Evolutionary conservation across 139 green algal genomes (phyloP), one percentile per base, ranked within the genome.

Genomic region (Tetradesmus lagerheimii): DNA sequence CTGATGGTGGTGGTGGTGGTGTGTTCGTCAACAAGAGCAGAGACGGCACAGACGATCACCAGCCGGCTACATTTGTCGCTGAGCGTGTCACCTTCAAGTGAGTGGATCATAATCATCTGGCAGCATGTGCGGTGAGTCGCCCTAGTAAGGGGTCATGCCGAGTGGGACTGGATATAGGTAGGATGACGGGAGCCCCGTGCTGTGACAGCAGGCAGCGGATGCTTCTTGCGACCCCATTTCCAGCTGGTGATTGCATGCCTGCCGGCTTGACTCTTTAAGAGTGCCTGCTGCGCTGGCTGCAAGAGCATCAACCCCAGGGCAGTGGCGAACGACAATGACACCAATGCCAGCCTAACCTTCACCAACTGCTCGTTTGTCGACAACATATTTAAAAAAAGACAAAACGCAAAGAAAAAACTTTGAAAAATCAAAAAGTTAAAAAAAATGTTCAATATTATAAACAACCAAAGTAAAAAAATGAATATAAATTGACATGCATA

Each of bases 401-500:
- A 89, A 67, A n/a, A 43, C 67, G 39, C 45, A 90, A 85, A 80
- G 83, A 88, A 82, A 67, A 84, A 18, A n/a, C 67, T 67, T 84
- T 43, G 66, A n/a, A 25, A 35, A 38, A 41, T 34, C n/a, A n/a
- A 77, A 92, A 88, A 83, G 88, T 37, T 91, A 76, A 80, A 43
- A 80, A 81, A 66, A 47, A 78, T 83, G 47, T 85, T 62, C 62
- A 81, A 85, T 66, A 67, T 25, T 84, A 35, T 27, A 84, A 84
- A 84, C 34, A n/a, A 83, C 53, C n/a, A 76, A 67, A 77, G 85
- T 39, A 87, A 76, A 79, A n/a, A 82, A 75, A 31, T 41, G 14
- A 12, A 66, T 12, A 66, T 25, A 64, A 39, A 89, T 89, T 45
- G n/a, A n/a, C n/a, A n/a, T n/a, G n/a, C n/a, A n/a, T n/a, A n/a